phyloP scores from a whole-genome alignment of 169 alveolate genomes.

The Theileria luwenshuni region DNA sequence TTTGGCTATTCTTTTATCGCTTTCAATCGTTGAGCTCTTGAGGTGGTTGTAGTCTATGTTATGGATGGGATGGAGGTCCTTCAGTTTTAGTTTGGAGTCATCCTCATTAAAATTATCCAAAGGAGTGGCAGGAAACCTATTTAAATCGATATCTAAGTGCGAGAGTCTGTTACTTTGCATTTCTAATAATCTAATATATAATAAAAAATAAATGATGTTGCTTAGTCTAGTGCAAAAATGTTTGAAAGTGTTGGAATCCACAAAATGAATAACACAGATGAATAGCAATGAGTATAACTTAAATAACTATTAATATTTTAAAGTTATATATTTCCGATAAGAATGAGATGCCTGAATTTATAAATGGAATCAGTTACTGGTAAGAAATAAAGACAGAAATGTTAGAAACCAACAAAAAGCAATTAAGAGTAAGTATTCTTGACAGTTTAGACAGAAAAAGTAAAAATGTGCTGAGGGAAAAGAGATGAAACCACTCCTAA shows the following conservation, averaged over 20 bases:
- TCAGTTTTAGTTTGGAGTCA: constrained; percentile 30
- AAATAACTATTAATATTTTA: background rate
- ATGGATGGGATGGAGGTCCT: constrained; percentile 28
- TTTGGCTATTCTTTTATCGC: constrained; percentile 31
- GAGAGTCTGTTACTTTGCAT: constrained; percentile 2
- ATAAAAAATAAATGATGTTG: background rate
- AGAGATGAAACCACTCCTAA: too few relatives aligned
- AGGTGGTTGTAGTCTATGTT: constrained; percentile 60
- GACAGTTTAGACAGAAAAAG: too few relatives aligned
- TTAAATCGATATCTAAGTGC: constrained; percentile 38
- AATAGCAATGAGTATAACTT: background rate
- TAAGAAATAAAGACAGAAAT: too few relatives aligned
- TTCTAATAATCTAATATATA: background rate
- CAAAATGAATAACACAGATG: background rate
- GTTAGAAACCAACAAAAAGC: too few relatives aligned
- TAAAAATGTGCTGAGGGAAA: too few relatives aligned
- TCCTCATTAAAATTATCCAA: constrained; percentile 37
- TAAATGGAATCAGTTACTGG: too few relatives aligned
- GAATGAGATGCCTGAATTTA: too few relatives aligned
- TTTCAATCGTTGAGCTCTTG: constrained; percentile 27
- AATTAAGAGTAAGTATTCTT: too few relatives aligned
- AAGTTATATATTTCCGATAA: too few relatives aligned
- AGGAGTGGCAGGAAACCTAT: constrained; percentile 43
- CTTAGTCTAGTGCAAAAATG: too few relatives aligned
- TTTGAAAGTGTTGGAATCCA: background rate